Evolutionary conservation across 2,329 filamentous ascomycete genomes (phyloP).

Genomic region (Paecilomyces sp.): DNA sequence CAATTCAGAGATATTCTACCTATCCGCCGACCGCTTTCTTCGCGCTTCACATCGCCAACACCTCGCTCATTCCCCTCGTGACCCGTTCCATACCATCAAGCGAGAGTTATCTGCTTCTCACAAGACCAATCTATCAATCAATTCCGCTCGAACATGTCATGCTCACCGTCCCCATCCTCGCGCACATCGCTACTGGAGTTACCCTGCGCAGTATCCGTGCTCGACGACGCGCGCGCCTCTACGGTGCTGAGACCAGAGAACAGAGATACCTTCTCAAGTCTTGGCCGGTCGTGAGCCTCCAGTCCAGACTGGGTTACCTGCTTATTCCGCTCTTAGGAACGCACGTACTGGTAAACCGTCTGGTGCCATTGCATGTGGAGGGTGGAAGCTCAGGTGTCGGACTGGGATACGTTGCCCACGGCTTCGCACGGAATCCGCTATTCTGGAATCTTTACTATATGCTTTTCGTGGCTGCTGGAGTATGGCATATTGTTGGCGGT

Average conservation of each 20-base stretch:
- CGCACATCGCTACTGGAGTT: constrained; percentile 71
- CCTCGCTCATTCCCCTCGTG: constrained; percentile 69
- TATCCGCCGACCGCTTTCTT: constrained; percentile 76
- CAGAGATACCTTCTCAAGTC: constrained; percentile 37
- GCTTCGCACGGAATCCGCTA: constrained; percentile 64
- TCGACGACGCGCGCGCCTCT: constrained; percentile 62
- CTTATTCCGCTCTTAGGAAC: constrained; percentile 59
- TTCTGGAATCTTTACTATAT: constrained; percentile 63
- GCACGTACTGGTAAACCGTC: constrained; percentile 70
- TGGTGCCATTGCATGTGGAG: constrained; percentile 66
- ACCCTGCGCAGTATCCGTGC: constrained; percentile 69
- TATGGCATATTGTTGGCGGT: constrained; percentile 77
- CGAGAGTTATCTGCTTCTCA: constrained; percentile 83
- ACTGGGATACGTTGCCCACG: constrained; percentile 75
- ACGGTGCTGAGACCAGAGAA: constrained; percentile 60
- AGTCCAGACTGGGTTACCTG: constrained; percentile 65
- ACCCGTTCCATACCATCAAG: constrained; percentile 66
- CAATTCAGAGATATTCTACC: constrained; percentile 81
- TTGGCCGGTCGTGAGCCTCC: constrained; percentile 68
- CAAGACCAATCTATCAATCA: constrained; percentile 86
- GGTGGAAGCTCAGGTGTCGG: constrained; percentile 83
- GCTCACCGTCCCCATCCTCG: constrained; percentile 64
- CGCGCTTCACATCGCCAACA: constrained; percentile 71
- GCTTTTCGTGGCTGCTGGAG: constrained; percentile 59
- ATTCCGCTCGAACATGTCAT: constrained; percentile 71